These are phyloP conservation scores for Aphanomyces stellatus DNA, from an alignment of 352 stramenopile species.

Conservation along the genomic window DNA sequence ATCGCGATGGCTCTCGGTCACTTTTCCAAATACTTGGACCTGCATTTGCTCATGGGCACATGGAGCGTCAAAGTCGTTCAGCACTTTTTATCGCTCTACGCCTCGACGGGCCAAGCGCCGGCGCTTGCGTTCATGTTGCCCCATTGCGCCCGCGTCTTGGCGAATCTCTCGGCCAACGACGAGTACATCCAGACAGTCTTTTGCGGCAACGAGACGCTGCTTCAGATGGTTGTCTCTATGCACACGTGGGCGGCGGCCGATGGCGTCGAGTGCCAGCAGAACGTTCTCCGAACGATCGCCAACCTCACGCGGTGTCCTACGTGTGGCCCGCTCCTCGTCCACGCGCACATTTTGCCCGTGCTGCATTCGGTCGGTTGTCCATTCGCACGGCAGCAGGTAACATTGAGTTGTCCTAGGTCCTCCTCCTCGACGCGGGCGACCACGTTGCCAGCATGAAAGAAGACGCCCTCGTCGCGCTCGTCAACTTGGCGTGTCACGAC, in stretches of 20 bases:
- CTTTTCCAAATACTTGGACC: conserved; percentile 56
- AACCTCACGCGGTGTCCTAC: conserved; percentile 45
- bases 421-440: neutral
- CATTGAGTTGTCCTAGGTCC: neutral
- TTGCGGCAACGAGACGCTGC: conserved; percentile 45
- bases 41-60: conserved; percentile 38
- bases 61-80: conserved; percentile 34
- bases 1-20: conserved; percentile 56
- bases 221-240: conserved; percentile 38
- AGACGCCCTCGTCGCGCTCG: conserved; percentile 47
- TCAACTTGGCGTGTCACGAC: conserved; percentile 39
- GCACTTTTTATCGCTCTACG: conserved; percentile 34
- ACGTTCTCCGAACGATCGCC: conserved; percentile 43
- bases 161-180: conserved; percentile 60
- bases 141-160: conserved; percentile 45
- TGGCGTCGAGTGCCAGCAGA: conserved; percentile 34
- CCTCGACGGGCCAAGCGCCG: conserved; percentile 36
- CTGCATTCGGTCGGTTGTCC: conserved; percentile 31
- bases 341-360: conserved; percentile 41
- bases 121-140: conserved; percentile 34
- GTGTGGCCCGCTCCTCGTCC: conserved; percentile 42
- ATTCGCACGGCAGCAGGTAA: neutral
- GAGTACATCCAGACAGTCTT: conserved; percentile 47
- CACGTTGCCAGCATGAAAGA: conserved; percentile 31
- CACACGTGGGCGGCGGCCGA: conserved; percentile 32